Evolutionary conservation across 805 yeast species (phyloP), one percentile per base, ranked within the genome.

Genomic region (Lipomyces lipofer): DNA sequence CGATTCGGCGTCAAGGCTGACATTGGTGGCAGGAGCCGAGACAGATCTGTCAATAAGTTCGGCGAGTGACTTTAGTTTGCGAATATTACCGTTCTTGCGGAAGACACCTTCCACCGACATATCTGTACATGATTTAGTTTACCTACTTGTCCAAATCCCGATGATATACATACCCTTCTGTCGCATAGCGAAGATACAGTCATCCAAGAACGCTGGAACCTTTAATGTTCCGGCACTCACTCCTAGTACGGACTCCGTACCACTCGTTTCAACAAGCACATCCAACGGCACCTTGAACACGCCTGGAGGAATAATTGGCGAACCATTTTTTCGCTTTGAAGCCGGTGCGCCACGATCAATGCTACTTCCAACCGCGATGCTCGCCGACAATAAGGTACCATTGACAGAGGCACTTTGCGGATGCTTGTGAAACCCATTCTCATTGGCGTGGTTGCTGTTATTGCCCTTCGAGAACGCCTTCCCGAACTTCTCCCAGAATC

Each of bases 21-120:
- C 46, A 13, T 22, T n/a, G 17, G 44, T 12, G 8, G 42, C 29
- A 63, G 84, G 83, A 1, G 97, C 96, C n/a, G n/a, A n/a, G n/a
- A n/a, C n/a, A 62, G 79, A 76, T 43, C 78, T 74, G 70, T 94
- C 94, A 60, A 92, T 85, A 45, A 75, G 78, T 50, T 82, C 88
- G 0, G 89, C 80, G 54, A 91, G 72, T 61, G 84, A 87, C 63
- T 85, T 81, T 47, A 92, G 74, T 43, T 87, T 79, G 64, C 90
- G 83, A 66, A 94, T 91, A 67, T 94, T 94, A 66, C 99, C 99
- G 67, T 94, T 94, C 67, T 91, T 86, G 65, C 99, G 81, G 78
- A 94, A 94, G 3, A 94, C 85, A 56, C 99, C 99, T 70, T 94
- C 99, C 8, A 73, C 90, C 2, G 97, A 88, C 86, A 94, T 83